Conservation (phyloP, 805 yeast genomes). For the Candida coleopterorum region DNA sequence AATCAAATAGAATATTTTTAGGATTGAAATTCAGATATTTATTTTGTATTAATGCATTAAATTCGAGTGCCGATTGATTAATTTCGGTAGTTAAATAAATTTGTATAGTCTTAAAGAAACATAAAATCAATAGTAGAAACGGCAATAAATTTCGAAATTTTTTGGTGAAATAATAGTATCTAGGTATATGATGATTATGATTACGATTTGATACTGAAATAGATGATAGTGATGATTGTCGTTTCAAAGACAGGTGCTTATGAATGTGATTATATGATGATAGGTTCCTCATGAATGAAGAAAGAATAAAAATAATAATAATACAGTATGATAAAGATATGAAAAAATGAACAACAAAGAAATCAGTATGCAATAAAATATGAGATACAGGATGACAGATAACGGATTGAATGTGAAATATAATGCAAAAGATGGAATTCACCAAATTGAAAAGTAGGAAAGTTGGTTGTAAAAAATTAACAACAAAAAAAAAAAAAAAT, state of each 20-base stretch:
- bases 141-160: constrained; percentile 2
- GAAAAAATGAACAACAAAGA: neutral
- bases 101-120: constrained; percentile 1
- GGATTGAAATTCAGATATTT: constrained; percentile 23
- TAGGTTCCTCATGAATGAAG: too few relatives aligned
- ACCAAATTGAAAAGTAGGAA: too few relatives aligned
- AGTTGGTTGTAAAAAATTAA: too few relatives aligned
- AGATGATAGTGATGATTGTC: neutral
- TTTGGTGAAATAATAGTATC: constrained; percentile 1
- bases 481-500: too few relatives aligned
- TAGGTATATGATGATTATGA: constrained; percentile 1
- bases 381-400: too few relatives aligned
- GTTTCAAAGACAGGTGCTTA: neutral
- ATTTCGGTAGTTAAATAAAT: constrained; percentile 9
- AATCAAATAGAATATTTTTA: constrained; percentile 12
- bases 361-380: too few relatives aligned
- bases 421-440: too few relatives aligned
- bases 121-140: constrained; percentile 2
- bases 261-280: neutral
- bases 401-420: too few relatives aligned
- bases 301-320: too few relatives aligned
- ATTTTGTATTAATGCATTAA: constrained; percentile 19
- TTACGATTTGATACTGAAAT: neutral
- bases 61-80: constrained; percentile 20
- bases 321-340: too few relatives aligned